Evolutionary conservation across 805 yeast species (phyloP), one percentile per base, ranked within the genome.

Genomic region (Ogataea paraovalis): DNA sequence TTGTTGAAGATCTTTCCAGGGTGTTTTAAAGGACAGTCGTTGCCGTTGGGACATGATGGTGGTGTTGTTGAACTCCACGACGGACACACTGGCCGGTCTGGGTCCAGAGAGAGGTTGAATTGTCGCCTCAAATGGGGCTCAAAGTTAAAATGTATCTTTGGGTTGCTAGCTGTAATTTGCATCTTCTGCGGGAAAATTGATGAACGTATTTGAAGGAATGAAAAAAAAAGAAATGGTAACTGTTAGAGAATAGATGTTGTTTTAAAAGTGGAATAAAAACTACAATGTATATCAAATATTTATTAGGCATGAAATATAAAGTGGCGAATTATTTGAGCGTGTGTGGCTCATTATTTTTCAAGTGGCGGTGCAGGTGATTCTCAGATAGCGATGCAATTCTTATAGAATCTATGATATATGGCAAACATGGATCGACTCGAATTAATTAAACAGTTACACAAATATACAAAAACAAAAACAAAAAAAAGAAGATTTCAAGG

Each of bases 31-130:
- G 97, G 97, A 67, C 98, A 92, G 14, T 81, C 74, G 2, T 51
- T 54, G 5, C 65, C 62, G 27, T 86, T 74, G 34, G 86, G 41
- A 19, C 41, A 39, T 5, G 41, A 39, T 7, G 28, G 27, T 7
- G 65, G 61, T 27, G 85, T 74, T 36, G 86, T 80, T 43, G 80
- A 83, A 53, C 74, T 72, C 70, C 73, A 85, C 58, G 72, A 83
- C 54, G 85, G 85, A 63, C 98, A 92, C 1, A 85, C 77, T 4
- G 97, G 97, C 49, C 97, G 73, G 59, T 85, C 92, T 2, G 96
- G 96, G 62, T 89, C 90, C 28, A 89, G 71, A 0, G 94, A 90
- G 55, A 90, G 82, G 51, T 85, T 80, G 66, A 76, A 89, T 62
- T 92, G 97, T 49, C 80, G 77, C 56, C 87, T 74, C 34, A 92